phyloP scores from a whole-genome alignment of 169 alveolate species.

The Cytauxzoon felis region DNA sequence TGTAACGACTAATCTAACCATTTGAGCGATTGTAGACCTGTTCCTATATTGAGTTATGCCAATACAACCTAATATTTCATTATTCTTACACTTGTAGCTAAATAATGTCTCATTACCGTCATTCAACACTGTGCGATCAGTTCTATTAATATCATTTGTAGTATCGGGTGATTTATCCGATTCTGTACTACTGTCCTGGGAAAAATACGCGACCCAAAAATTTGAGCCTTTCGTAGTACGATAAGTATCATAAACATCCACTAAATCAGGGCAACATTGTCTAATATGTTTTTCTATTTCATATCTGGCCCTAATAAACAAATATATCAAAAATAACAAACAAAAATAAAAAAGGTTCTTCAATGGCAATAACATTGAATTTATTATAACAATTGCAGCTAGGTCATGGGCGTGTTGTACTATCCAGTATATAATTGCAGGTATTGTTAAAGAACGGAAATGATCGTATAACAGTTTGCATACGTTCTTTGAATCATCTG shows the following conservation, averaged over 20 bases:
- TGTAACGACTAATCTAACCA: constrained; percentile 83
- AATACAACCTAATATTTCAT: constrained; percentile 79
- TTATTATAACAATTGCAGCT: constrained; percentile 64
- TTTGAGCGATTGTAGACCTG: constrained; percentile 74
- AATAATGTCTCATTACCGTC: constrained; percentile 8
- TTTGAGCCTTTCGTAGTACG: constrained; percentile 73
- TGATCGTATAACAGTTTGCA: constrained; percentile 68
- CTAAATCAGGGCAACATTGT: constrained; percentile 82
- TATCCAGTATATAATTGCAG: constrained; percentile 74
- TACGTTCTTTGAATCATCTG: constrained; percentile 60
- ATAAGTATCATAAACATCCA: constrained; percentile 75
- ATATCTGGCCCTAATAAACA: constrained; percentile 77
- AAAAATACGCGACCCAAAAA: constrained; percentile 86
- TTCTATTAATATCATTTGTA: not conserved
- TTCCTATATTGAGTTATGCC: constrained; percentile 81
- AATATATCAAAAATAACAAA: constrained; percentile 70
- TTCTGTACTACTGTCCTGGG: constrained; percentile 29
- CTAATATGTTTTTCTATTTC: constrained; percentile 82
- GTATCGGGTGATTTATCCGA: not conserved
- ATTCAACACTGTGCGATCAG: not conserved
- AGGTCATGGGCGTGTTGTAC: constrained; percentile 75
- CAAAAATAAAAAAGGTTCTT: constrained; percentile 67
- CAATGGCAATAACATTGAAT: constrained; percentile 65
- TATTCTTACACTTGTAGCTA: constrained; percentile 34
- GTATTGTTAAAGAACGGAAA: constrained; percentile 69